Conservation (phyloP, 75 land plant species). For the Pinus taeda region DNA sequence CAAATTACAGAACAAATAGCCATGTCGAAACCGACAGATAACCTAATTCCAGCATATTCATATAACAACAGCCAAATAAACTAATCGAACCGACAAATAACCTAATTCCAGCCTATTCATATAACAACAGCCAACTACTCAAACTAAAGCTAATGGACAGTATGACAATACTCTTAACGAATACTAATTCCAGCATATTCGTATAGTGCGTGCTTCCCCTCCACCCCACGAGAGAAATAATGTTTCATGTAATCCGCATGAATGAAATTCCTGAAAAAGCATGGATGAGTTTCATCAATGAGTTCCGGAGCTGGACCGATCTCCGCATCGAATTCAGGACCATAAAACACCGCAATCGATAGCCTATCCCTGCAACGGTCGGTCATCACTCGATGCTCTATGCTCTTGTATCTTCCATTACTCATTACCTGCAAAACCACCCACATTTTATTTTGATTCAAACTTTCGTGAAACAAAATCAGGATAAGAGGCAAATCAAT, state of each 20-base stretch:
- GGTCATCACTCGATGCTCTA: conserved; percentile 15
- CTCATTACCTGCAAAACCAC: conserved; percentile 20
- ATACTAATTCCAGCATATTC: not conserved
- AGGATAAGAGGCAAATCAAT: not conserved
- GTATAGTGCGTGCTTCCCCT: not conserved
- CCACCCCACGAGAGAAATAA: not conserved
- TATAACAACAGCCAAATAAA: too few relatives aligned
- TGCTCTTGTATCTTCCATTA: conserved; percentile 33
- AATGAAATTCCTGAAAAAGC: not conserved
- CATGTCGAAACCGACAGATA: too few relatives aligned
- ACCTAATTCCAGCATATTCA: too few relatives aligned
- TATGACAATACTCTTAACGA: too few relatives aligned
- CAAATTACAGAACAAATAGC: too few relatives aligned
- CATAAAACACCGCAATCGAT: conserved; percentile 20
- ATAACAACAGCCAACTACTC: too few relatives aligned
- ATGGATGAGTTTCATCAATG: conserved; percentile 14
- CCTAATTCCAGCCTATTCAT: too few relatives aligned
- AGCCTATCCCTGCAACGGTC: conserved; percentile 1
- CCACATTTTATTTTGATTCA: not conserved
- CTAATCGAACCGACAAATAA: too few relatives aligned
- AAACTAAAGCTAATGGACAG: too few relatives aligned
- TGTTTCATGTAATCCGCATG: not conserved
- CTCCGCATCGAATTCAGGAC: conserved; percentile 21
- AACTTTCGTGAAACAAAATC: not conserved
- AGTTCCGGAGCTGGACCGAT: conserved; percentile 31